Conservation (phyloP, 2,329 filamentous ascomycete species). For the Aspergillus unguis region DNA sequence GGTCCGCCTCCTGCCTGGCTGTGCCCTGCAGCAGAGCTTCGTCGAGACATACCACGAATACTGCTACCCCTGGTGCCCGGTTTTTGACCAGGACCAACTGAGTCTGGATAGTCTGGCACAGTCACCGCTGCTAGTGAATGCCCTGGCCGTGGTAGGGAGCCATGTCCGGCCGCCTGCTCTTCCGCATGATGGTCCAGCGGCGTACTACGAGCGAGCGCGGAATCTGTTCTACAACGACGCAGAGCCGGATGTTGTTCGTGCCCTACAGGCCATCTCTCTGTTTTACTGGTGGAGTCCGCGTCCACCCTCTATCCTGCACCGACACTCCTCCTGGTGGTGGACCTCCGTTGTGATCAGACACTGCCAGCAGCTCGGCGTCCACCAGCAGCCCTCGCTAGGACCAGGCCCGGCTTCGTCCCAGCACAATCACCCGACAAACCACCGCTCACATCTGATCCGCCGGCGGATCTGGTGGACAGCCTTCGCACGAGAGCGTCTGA, state of each 20-base stretch:
- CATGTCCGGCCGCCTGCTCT: constrained; percentile 44
- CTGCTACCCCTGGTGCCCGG: constrained; percentile 13
- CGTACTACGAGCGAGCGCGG: constrained; percentile 42
- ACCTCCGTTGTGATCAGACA: constrained; percentile 44
- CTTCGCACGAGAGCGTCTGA: constrained; percentile 41
- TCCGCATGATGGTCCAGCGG: constrained; percentile 37
- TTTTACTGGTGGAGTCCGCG: constrained; percentile 49
- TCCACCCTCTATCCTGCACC: constrained; percentile 35
- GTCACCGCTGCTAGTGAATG: constrained; percentile 17
- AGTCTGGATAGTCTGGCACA: constrained; percentile 1
- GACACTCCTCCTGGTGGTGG: constrained; percentile 48
- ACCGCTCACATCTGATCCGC: constrained; percentile 25
- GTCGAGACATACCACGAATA: constrained; percentile 14
- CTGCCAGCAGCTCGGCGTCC: constrained; percentile 46
- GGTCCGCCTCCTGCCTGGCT: constrained; percentile 3
- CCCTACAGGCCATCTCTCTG: constrained; percentile 37
- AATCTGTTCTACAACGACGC: constrained; percentile 43
- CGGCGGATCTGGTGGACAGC: constrained; percentile 45
- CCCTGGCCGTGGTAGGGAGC: constrained; percentile 41
- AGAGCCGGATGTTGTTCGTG: constrained; percentile 37
- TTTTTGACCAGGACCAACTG: constrained; percentile 8
- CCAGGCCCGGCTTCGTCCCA: constrained; percentile 17
- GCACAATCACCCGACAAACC: constrained; percentile 13
- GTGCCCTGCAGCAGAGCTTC: constrained; percentile 14
- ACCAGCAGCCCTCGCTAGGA: constrained; percentile 35